Evolutionary conservation across 2,329 filamentous ascomycete species (phyloP), one percentile per base, ranked within the genome.

Genomic region (Podosphaera fusca): DNA sequence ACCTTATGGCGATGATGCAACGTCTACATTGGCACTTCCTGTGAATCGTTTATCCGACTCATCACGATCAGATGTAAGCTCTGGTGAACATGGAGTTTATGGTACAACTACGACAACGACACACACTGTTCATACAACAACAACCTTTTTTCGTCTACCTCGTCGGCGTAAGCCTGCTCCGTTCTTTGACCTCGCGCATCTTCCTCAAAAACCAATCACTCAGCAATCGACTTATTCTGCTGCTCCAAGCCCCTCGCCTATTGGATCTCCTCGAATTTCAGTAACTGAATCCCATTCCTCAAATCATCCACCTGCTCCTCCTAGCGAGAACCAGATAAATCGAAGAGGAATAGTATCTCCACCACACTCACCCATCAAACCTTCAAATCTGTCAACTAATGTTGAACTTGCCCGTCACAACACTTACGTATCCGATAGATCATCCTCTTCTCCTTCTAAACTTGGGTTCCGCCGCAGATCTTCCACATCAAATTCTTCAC

Each of bases 31-130:
- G 59, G 79, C 80, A 6, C 73, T 84, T 29, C 79, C 82, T 9
- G 72, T 79, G 35, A 76, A 78, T 60, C 75, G 86, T 46, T 71
- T 84, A 34, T 92, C 86, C 4, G 90, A 95, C 65, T 95, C 90
- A 1, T 95, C 88, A 1, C 79, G 85, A 62, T 95, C 90, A 34
- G 89, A 95, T 68, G 85, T 79, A 50, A 94, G 86, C 70, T 85
- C 82, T 14, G 80, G 76, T 47, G 83, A 89, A 64, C 76, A 77
- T 62, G 73, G 74, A 46, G 71, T 79, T 55, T 78, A 78, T 68
- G 76, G 74, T 54, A 77, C 72, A 61, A 76, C 72, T 52, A 78
- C 75, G 56, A 81, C 75, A 50, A 81, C 79, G 5, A 82, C 80
- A 9, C 79, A 85, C 60, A 80, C 76, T 8, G 71, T 77, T 12